phyloP scores from a whole-genome alignment of 441 rosid genomes.

The Erodium moschatum region DNA sequence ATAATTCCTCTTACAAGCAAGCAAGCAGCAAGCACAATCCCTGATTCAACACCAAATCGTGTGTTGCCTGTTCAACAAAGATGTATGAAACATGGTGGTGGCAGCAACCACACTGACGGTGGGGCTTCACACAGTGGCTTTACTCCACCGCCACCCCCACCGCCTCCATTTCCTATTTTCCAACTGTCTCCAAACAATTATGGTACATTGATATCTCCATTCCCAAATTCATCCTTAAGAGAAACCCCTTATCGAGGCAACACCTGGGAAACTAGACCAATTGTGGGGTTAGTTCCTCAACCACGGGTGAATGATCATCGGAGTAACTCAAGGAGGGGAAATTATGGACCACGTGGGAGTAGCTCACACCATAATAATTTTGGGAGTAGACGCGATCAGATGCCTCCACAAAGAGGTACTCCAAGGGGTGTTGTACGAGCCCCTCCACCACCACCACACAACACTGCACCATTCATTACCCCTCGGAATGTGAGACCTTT shows the following conservation, averaged over 20 bases:
- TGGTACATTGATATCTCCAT: slow-evolving; percentile 20
- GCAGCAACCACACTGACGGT: slow-evolving; percentile 24
- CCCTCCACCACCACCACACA: slow-evolving; percentile 21
- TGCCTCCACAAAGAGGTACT: slow-evolving; percentile 28
- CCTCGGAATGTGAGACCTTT: slow-evolving; percentile 24
- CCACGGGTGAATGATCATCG: slow-evolving; percentile 31
- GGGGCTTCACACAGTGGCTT: slow-evolving; percentile 21
- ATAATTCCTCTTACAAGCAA: slow-evolving; percentile 19
- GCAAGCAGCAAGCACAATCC: slow-evolving; percentile 25
- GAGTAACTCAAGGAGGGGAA: slow-evolving; percentile 33
- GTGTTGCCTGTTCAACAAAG: slow-evolving; percentile 24
- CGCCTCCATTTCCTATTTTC: slow-evolving; percentile 30
- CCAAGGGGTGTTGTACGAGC: slow-evolving; percentile 33
- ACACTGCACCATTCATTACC: slow-evolving; percentile 16
- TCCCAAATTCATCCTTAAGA: slow-evolving; percentile 12
- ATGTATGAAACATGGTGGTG: slow-evolving; percentile 25
- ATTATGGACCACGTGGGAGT: slow-evolving; percentile 34
- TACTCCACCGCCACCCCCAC: slow-evolving; percentile 20
- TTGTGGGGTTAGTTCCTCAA: slow-evolving; percentile 26
- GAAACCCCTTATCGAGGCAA: not conserved
- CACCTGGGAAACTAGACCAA: slow-evolving; percentile 36
- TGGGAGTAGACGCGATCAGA: slow-evolving; percentile 32
- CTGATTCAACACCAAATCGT: slow-evolving; percentile 22
- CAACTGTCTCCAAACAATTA: slow-evolving; percentile 31
- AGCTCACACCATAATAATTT: slow-evolving; percentile 37